Percentiles rank a stretch among this genome's conserved stretches.
Evolutionary conservation across 2,329 filamentous ascomycete species (phyloP).

Genomic region (Talaromyces sp.): DNA sequence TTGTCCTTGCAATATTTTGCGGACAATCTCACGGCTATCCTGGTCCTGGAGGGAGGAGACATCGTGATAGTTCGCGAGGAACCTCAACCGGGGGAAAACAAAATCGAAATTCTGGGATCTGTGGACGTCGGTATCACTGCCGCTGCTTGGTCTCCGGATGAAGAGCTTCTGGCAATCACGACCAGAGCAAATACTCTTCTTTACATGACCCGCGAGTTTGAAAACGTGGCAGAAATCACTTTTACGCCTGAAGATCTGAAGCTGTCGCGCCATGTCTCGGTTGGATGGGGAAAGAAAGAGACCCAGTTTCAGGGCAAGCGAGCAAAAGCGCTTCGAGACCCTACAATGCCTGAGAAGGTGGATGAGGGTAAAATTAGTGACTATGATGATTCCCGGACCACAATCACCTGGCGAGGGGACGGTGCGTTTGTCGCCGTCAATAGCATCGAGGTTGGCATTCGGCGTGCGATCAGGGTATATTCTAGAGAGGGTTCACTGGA

Average conservation of each 20-base stretch:
- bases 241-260: conserved; percentile 74
- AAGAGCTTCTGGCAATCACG: conserved; percentile 79
- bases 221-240: conserved; percentile 70
- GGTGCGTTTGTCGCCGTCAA: conserved; percentile 88
- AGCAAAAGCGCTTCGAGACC: conserved; percentile 80
- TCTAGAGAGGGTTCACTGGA: conserved; percentile 86
- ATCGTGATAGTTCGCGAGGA: conserved; percentile 80
- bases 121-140: conserved; percentile 88
- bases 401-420: conserved; percentile 90
- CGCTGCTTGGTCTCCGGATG: conserved; percentile 90
- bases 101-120: conserved; percentile 92
- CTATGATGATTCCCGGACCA: conserved; percentile 66
- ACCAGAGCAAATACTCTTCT: conserved; percentile 75
- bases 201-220: conserved; percentile 90
- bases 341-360: conserved; percentile 87
- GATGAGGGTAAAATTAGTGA: conserved; percentile 75
- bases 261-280: conserved; percentile 88
- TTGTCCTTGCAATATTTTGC: conserved; percentile 79
- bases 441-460: conserved; percentile 61
- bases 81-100: conserved; percentile 61
- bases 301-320: conserved; percentile 95
- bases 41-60: conserved; percentile 86
- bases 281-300: conserved; percentile 97
- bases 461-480: conserved; percentile 83
- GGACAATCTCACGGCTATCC: conserved; percentile 70